Conservation (phyloP, 768 basidiomycete species). For the Macrolepiota dolichaula region DNA sequence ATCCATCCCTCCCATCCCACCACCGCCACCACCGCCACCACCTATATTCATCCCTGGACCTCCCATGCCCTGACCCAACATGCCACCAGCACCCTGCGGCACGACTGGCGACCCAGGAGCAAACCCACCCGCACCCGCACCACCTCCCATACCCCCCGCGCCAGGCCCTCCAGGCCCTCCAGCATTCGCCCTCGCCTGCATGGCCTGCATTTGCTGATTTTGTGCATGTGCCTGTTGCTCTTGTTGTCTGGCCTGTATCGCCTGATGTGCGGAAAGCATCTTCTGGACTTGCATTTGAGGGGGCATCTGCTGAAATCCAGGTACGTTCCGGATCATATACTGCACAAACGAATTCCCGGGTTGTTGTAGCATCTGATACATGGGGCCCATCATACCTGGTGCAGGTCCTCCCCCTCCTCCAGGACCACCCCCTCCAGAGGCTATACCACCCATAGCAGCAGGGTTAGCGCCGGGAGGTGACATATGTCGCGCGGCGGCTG, state of each 20-base stretch:
- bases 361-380: conserved; percentile 47
- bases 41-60: conserved; percentile 17
- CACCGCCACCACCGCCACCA: conserved; percentile 19
- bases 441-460: conserved; percentile 6
- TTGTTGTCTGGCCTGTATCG: conserved; percentile 16
- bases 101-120: conserved; percentile 11
- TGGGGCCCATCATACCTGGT: conserved; percentile 11
- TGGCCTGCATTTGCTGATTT: conserved; percentile 19
- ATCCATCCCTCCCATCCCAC: conserved; percentile 17
- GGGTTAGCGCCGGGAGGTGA: conserved; percentile 24
- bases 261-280: conserved; percentile 41
- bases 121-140: conserved; percentile 21
- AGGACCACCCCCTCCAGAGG: conserved; percentile 9
- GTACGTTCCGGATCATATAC: conserved; percentile 48
- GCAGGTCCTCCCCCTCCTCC: conserved; percentile 5
- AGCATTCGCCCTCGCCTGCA: conserved; percentile 20
- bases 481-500: conserved; percentile 32
- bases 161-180: conserved; percentile 17
- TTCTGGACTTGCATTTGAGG: conserved; percentile 57
- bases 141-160: conserved; percentile 27
- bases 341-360: conserved; percentile 57
- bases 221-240: conserved; percentile 23
- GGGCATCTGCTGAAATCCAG: conserved; percentile 51
- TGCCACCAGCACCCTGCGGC: conserved; percentile 6
- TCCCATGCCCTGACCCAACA: conserved; percentile 7